Conservation (phyloP, 1,139 yeast species). For the Debaryomyces psychrophilus region DNA sequence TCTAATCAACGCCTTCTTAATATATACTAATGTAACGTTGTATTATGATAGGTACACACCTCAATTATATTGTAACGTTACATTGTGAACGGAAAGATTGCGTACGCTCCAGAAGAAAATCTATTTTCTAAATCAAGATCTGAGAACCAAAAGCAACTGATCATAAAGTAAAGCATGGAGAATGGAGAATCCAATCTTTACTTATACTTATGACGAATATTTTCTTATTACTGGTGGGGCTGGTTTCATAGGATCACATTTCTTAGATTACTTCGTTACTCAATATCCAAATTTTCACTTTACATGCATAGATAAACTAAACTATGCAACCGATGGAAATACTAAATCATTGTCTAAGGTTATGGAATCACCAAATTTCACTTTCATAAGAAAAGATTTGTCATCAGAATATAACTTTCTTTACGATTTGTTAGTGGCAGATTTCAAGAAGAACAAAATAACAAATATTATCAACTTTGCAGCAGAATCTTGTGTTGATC, state of each 20-base stretch:
- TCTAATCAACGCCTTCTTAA: not conserved
- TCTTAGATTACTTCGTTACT: constrained; percentile 41
- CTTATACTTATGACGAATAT: constrained; percentile 18
- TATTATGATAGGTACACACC: not conserved
- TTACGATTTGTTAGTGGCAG: constrained; percentile 15
- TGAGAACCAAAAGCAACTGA: not conserved
- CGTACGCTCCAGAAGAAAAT: not conserved
- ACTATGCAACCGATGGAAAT: constrained; percentile 32
- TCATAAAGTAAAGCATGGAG: not conserved
- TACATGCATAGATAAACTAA: constrained; percentile 52
- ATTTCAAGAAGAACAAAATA: constrained; percentile 21
- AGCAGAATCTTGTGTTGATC: constrained; percentile 62
- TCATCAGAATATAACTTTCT: constrained; percentile 26
- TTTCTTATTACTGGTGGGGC: constrained; percentile 61
- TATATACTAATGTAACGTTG: not conserved
- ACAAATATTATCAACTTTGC: constrained; percentile 55
- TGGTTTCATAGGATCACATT: constrained; percentile 60
- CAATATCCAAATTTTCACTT: constrained; percentile 44
- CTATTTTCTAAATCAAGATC: not conserved
- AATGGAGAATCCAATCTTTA: not conserved
- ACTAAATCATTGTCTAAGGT: constrained; percentile 28
- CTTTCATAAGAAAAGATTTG: constrained; percentile 42
- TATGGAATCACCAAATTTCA: constrained; percentile 25
- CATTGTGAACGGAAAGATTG: not conserved
- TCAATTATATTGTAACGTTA: constrained; percentile 11